phyloP scores from a whole-genome alignment of 106 monocot species.

The Amphibolis antarctica region DNA sequence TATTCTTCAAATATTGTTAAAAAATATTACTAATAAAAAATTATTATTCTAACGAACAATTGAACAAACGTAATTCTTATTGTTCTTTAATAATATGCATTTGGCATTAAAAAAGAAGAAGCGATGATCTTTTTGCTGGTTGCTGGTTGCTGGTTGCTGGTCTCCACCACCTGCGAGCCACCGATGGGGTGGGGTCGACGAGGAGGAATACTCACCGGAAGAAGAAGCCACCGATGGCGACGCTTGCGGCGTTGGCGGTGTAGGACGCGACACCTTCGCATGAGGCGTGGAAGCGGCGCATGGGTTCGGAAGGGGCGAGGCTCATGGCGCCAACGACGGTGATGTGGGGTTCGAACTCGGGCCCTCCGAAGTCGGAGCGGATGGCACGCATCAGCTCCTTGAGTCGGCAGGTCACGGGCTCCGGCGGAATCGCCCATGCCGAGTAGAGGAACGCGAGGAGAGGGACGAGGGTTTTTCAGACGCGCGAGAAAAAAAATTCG shows the following conservation, averaged over 20 bases:
- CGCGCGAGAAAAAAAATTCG: too few species aligned
- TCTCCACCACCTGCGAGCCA: conserved; percentile 42
- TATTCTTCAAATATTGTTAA: too few species aligned
- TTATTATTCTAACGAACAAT: too few species aligned
- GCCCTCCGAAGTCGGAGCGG: conserved; percentile 70
- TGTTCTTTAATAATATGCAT: too few species aligned
- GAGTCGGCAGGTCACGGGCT: conserved; percentile 36
- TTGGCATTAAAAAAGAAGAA: too few species aligned
- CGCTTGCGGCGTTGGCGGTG: conserved; percentile 36
- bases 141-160: conserved; percentile 41
- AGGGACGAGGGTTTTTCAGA: too few species aligned
- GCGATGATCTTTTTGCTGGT: too few species aligned
- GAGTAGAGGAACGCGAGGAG: too few species aligned
- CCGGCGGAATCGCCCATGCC: conserved; percentile 77
- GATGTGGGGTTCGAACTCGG: conserved; percentile 85
- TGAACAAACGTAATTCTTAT: too few species aligned
- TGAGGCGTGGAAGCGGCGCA: conserved; percentile 38
- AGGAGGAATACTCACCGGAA: conserved; percentile 94
- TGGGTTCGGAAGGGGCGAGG: conserved; percentile 37
- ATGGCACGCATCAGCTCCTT: conserved; percentile 56
- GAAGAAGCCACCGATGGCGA: conserved; percentile 57
- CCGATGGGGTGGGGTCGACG: conserved; percentile 49
- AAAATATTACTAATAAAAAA: too few species aligned
- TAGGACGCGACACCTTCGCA: conserved; percentile 33
- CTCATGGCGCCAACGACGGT: conserved; percentile 71